Evolutionary conservation across 2,329 filamentous ascomycete species (phyloP).

Genomic region (Verticillium albo-atrum): DNA sequence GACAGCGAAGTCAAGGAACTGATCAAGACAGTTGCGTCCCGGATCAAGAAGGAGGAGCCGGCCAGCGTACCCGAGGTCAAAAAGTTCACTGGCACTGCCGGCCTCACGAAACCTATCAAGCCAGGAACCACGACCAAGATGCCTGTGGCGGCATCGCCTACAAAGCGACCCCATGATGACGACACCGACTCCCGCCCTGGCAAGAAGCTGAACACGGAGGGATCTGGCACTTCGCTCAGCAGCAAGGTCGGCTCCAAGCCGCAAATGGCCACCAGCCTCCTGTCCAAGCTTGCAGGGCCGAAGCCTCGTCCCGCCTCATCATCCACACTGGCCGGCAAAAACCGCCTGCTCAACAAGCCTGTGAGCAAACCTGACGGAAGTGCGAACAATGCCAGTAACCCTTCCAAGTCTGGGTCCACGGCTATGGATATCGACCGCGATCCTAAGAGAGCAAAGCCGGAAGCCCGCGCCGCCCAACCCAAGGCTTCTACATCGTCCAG

Average conservation of each 20-base stretch:
- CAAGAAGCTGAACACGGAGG: constrained; percentile 39
- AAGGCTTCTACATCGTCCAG: constrained; percentile 27
- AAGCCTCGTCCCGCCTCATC: constrained; percentile 21
- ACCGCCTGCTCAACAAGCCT: constrained; percentile 38
- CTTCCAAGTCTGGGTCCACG: constrained; percentile 1
- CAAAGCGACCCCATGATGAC: constrained; percentile 35
- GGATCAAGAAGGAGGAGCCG: constrained; percentile 32
- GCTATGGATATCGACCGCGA: constrained; percentile 13
- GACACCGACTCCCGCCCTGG: constrained; percentile 32
- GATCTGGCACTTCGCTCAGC: constrained; percentile 28
- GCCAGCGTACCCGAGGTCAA: constrained; percentile 18
- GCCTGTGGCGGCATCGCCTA: constrained; percentile 19
- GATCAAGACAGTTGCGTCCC: constrained; percentile 51
- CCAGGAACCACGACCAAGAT: constrained; percentile 26
- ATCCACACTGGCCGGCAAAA: constrained; percentile 43
- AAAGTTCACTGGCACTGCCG: constrained; percentile 13
- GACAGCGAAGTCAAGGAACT: constrained; percentile 60
- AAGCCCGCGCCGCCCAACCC: constrained; percentile 22
- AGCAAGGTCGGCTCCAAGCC: constrained; percentile 33
- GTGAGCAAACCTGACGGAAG: constrained; percentile 13
- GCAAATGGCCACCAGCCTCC: constrained; percentile 23
- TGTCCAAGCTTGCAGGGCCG: constrained; percentile 15
- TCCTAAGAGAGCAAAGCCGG: constrained; percentile 16
- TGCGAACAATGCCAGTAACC: constrained; percentile 9
- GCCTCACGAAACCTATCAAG: constrained; percentile 7